phyloP scores from a whole-genome alignment of 1,284 basidiomycete genomes.

The Cryptococcus neoformans region DNA sequence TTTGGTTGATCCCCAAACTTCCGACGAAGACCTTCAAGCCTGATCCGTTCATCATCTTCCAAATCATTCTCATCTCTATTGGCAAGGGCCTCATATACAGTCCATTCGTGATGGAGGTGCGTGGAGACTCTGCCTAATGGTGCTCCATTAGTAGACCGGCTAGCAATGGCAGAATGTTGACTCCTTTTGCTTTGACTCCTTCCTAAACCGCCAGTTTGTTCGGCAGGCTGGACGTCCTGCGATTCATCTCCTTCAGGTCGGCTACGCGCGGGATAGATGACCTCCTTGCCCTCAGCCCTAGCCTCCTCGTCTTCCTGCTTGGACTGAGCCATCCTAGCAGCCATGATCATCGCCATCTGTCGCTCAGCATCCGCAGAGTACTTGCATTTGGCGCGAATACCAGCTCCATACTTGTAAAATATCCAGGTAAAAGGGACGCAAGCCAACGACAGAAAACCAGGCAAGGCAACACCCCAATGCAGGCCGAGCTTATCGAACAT shows the following conservation, averaged over 20 bases:
- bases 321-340: slow-evolving; percentile 26
- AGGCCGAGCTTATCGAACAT: slow-evolving; percentile 58
- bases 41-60: slow-evolving; percentile 33
- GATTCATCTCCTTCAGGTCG: not conserved
- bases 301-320: slow-evolving; percentile 20
- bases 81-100: slow-evolving; percentile 31
- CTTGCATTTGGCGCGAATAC: slow-evolving; percentile 58
- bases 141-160: not conserved
- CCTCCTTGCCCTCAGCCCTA: slow-evolving; percentile 7
- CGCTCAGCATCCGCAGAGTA: slow-evolving; percentile 42
- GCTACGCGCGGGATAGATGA: not conserved
- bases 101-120: slow-evolving; percentile 28
- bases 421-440: slow-evolving; percentile 59
- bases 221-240: slow-evolving; percentile 12
- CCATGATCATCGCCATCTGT: slow-evolving; percentile 40
- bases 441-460: slow-evolving; percentile 59
- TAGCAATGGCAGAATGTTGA: not conserved
- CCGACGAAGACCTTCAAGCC: slow-evolving; percentile 26
- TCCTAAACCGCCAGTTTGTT: slow-evolving; percentile 16
- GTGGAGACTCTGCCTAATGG: slow-evolving; percentile 6
- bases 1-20: slow-evolving; percentile 26
- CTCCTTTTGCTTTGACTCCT: slow-evolving; percentile 7
- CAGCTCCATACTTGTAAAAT: slow-evolving; percentile 56
- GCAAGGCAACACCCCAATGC: slow-evolving; percentile 64
- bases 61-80: slow-evolving; percentile 38